Base-by-base conservation (phyloP, 1,284 basidiomycete species). In the Apiotrichum sp. region DNA sequence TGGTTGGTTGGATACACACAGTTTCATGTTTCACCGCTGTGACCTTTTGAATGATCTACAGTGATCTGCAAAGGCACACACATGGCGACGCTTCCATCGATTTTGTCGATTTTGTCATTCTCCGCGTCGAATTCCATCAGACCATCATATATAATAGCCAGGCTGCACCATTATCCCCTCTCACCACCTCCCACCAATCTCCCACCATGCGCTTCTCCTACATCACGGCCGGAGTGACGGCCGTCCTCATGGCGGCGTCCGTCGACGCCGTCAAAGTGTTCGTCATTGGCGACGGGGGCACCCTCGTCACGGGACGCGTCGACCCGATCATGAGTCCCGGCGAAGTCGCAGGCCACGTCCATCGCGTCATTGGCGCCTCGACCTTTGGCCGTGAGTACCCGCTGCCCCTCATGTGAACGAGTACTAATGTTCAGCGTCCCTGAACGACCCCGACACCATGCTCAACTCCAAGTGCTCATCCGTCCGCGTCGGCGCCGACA, bases 241-340 rank as follows among this genome's bases (percentile, higher is more conserved):
- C 31, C 3, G 5, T 32, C 31, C 44, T 45, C 44, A 8, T 6
- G 31, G 11, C 22, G 7, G 44, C 44, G 31, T 31, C 3, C 11
- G 44, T 14, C 31, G 49, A 32, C 40, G 22, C 31, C 33, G 50
- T 38, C 50, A n/a, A 36, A 4, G 6, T 14, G 6, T 70, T 65
- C 47, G 64, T 72, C 63, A 55, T 71, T 50, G 65, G 65, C 32
- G 48, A 65, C 13, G 51, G 57, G 4, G 55, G 64, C 9, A 53
- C 66, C 0, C 58, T 78, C 45, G 65, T 66, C 31, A 58, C 71
- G 11, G 61, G 67, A 3, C 62, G 70, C 29, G 35, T 77, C 47
- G 77, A 79, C 61, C 71, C 77, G 1, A 75, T 79, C 55, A 64
- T 77, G 53, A 47, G 50, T 1, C 71, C 75, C 4, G 71, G 70